Conservation (phyloP, 352 stramenopile genomes). For the Bremia lactucae region DNA sequence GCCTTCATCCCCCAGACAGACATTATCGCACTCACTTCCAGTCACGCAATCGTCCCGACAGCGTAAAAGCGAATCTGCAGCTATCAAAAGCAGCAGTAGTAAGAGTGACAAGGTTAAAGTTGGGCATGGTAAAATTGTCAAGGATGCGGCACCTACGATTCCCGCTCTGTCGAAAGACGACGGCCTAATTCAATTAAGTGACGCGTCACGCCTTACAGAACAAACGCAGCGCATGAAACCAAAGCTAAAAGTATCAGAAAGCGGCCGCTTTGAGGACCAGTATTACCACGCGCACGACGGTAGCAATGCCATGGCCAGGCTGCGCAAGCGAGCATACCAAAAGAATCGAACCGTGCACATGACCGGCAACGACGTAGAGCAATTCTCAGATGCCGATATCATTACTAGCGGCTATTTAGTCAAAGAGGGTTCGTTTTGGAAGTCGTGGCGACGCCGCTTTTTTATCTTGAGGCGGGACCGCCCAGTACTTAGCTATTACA, state of each 20-base stretch:
- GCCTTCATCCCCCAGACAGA: background rate
- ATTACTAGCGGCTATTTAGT: constrained; percentile 67
- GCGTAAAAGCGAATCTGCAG: constrained; percentile 4
- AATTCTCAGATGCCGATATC: constrained; percentile 82
- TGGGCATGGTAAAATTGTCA: constrained; percentile 2
- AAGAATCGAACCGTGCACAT: constrained; percentile 60
- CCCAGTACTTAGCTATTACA: constrained; percentile 74
- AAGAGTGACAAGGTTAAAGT: constrained; percentile 6
- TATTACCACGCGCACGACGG: constrained; percentile 77
- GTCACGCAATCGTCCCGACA: constrained; percentile 1
- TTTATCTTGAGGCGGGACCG: constrained; percentile 75
- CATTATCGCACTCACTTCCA: constrained; percentile 4
- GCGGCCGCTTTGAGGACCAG: constrained; percentile 76
- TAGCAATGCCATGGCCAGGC: constrained; percentile 65
- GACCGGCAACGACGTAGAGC: constrained; percentile 68
- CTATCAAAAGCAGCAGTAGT: background rate
- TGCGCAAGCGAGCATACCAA: constrained; percentile 66
- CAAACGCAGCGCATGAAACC: constrained; percentile 34
- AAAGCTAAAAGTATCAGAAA: constrained; percentile 70
- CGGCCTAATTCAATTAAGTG: constrained; percentile 7
- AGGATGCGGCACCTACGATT: constrained; percentile 14
- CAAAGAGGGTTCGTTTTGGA: constrained; percentile 85
- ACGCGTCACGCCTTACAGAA: constrained; percentile 14
- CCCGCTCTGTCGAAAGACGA: constrained; percentile 11
- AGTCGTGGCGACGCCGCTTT: constrained; percentile 71